Base-by-base conservation (phyloP, 1,284 basidiomycete genomes). In the Golubevia pallescens region DNA sequence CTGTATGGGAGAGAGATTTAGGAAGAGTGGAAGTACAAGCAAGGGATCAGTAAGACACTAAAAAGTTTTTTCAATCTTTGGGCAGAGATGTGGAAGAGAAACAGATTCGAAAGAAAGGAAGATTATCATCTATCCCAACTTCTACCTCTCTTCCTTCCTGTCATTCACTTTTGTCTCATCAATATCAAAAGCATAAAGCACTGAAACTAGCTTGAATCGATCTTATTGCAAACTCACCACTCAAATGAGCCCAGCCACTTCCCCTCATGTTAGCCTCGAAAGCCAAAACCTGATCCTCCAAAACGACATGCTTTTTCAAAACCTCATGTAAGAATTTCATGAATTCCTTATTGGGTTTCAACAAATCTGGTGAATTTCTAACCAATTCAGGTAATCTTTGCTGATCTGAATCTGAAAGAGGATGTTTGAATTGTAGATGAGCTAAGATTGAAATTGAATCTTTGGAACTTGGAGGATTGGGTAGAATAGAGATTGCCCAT, bases 221-320 rank as follows among this genome's bases (percentile, higher is more conserved):
- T n/a, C n/a, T 38, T 38, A 10, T 38, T 38, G 10, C 34, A 5
- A 8, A 60, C 68, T 56, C 63, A 70, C 71, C 74, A 48, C 68
- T 74, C 14, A 83, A 54, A 61, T 84, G 82, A 23, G 77, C 77
- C 75, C 77, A 84, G 2, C 82, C 82, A 32, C 74, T 75, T 55
- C 68, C 65, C 8, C 82, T 62, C 48, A 74, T 71, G 3, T 66
- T 54, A 0, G 82, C 82, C 56, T 84, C 82, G 48, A 77, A 74
- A 8, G 69, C 59, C 23, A 84, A 67, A 56, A 73, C 58, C 10
- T 73, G 74, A 58, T 84, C 82, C 32, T 77, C 42, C 5, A 73
- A 65, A 1, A 80, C 74, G 5, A 73, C 66, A 14, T 79, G 63
- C 52, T 66, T 65, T 60, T 76, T 69, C 32, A 84, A 73, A 16